Percentiles rank a stretch among this genome's conserved stretches.
Evolutionary conservation across 805 yeast species (phyloP).

Genomic region (Metschnikowia kofuensis): DNA sequence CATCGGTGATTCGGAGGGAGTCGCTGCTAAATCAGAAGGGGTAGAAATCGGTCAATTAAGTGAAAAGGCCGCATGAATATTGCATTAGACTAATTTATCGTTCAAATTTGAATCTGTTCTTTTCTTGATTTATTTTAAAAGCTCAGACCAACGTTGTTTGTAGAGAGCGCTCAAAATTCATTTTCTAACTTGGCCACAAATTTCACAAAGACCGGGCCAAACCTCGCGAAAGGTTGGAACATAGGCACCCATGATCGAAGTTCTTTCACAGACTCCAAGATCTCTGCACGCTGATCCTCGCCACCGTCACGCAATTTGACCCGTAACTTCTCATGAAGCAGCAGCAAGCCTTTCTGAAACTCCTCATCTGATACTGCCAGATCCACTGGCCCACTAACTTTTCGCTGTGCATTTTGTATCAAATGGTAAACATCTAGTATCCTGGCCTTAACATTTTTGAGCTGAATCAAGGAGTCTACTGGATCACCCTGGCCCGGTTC

Average conservation of each 20-base stretch:
- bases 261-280: constrained; percentile 44
- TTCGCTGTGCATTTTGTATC: constrained; percentile 30
- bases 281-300: constrained; percentile 24
- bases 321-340: constrained; percentile 44
- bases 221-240: constrained; percentile 51
- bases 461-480: constrained; percentile 38
- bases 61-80: constrained; percentile 1
- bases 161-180: constrained; percentile 2
- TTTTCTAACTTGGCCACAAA: constrained; percentile 43
- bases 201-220: constrained; percentile 47
- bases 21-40: background rate
- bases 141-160: background rate
- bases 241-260: constrained; percentile 49
- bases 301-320: constrained; percentile 32
- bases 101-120: background rate
- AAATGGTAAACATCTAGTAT: constrained; percentile 45
- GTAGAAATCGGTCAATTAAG: background rate
- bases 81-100: background rate
- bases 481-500: constrained; percentile 3
- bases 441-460: constrained; percentile 45
- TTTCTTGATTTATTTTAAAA: too few species aligned
- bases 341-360: constrained; percentile 35
- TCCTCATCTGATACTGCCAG: constrained; percentile 15
- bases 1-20: constrained; percentile 5
- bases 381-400: constrained; percentile 10